phyloP scores from a whole-genome alignment of 1,284 basidiomycete species.

The Sporisorium exsertum region DNA sequence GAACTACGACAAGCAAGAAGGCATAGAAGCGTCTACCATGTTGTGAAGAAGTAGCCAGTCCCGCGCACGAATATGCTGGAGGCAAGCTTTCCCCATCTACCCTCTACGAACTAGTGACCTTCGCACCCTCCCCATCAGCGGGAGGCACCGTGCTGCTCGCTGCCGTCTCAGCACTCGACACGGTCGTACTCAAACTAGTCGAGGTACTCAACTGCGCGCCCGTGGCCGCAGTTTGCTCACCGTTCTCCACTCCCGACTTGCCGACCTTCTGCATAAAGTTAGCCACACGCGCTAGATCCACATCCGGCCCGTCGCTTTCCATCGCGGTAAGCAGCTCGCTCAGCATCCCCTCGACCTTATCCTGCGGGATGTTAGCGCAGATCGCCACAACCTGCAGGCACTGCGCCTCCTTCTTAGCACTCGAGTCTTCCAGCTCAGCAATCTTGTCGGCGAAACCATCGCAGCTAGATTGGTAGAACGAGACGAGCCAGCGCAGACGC shows the following conservation, averaged over 20 bases:
- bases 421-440: slow-evolving; percentile 82
- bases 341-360: slow-evolving; percentile 90
- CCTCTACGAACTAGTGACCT: background rate
- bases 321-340: slow-evolving; percentile 88
- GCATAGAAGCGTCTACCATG: background rate
- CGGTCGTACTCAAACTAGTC: slow-evolving; percentile 12
- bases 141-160: slow-evolving; percentile 16
- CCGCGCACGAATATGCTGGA: background rate
- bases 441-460: slow-evolving; percentile 76
- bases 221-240: background rate
- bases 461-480: slow-evolving; percentile 17
- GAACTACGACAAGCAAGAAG: background rate
- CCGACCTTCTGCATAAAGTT: slow-evolving; percentile 79
- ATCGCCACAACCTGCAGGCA: slow-evolving; percentile 91
- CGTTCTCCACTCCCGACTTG: background rate
- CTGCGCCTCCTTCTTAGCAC: slow-evolving; percentile 82
- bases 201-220: slow-evolving; percentile 8
- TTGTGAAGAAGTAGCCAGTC: background rate
- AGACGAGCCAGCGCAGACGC: slow-evolving; percentile 49
- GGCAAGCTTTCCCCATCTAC: background rate
- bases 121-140: background rate
- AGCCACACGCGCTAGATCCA: slow-evolving; percentile 86
- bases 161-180: slow-evolving; percentile 8
- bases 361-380: slow-evolving; percentile 86
- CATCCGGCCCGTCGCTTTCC: slow-evolving; percentile 82